phyloP scores from a whole-genome alignment of 306 rosid genomes.

The Gynostemma pentaphyllum region DNA sequence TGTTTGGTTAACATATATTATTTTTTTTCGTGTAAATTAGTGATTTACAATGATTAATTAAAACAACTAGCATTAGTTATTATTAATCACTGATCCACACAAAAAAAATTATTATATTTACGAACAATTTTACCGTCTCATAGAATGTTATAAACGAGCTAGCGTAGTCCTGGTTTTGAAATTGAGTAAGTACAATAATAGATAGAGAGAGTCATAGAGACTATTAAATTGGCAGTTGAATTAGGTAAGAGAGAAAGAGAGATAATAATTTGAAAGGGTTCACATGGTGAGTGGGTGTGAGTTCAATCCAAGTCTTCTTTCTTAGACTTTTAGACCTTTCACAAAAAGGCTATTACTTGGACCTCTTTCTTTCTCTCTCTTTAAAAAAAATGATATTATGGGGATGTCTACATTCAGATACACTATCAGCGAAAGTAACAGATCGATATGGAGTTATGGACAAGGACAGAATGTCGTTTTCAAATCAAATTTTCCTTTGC shows the following conservation, averaged over 20 bases:
- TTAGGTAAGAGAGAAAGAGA: background rate
- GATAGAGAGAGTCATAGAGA: too few relatives aligned
- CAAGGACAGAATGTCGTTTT: constrained; percentile 3
- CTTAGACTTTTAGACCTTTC: background rate
- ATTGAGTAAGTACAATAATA: background rate
- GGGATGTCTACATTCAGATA: too few relatives aligned
- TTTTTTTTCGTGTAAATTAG: too few relatives aligned
- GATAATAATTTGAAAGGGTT: background rate
- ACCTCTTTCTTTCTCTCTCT: background rate
- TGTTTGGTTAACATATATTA: too few relatives aligned
- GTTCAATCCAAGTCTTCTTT: background rate
- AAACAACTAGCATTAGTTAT: too few relatives aligned
- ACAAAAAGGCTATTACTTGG: background rate
- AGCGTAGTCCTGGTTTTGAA: background rate
- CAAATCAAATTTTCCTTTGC: background rate
- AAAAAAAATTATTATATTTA: too few relatives aligned
- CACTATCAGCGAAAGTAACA: background rate
- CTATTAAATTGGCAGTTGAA: background rate
- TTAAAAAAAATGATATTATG: background rate
- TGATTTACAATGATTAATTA: too few relatives aligned
- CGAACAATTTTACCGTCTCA: too few relatives aligned
- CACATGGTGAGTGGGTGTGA: background rate
- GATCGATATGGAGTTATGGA: background rate
- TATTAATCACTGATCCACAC: too few relatives aligned
- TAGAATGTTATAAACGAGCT: too few relatives aligned